These are phyloP conservation scores for Kodamaea hsintzibuensis DNA, from an alignment of 805 yeast species.

Conservation along the genomic window DNA sequence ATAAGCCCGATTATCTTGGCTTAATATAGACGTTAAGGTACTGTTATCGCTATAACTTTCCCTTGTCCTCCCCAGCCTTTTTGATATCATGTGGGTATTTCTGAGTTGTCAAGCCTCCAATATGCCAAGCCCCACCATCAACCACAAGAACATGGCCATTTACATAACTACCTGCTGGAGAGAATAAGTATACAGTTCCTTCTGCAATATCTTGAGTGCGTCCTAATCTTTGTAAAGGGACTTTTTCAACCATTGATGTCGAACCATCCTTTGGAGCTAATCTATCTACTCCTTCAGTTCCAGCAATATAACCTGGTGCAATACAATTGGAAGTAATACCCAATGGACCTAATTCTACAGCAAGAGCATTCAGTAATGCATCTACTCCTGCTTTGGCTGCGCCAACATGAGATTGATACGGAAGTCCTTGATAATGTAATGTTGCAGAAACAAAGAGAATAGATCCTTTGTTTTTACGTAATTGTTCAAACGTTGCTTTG, in stretches of 20 bases:
- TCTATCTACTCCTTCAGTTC: constrained; percentile 26
- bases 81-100: not conserved
- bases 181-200: constrained; percentile 78
- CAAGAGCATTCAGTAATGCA: constrained; percentile 28
- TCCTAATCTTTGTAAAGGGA: constrained; percentile 73
- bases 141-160: constrained; percentile 82
- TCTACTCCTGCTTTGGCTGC: constrained; percentile 33
- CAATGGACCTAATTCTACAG: constrained; percentile 30
- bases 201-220: constrained; percentile 81
- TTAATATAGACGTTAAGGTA: no score
- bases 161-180: constrained; percentile 76
- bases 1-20: no score
- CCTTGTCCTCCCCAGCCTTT: not conserved
- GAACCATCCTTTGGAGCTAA: constrained; percentile 28
- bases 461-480: constrained; percentile 37
- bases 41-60: not conserved
- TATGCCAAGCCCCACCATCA: constrained; percentile 91
- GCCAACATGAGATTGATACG: constrained; percentile 33
- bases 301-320: constrained; percentile 28
- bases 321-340: constrained; percentile 27
- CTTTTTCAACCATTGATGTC: constrained; percentile 41
- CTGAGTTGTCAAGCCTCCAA: constrained; percentile 3
- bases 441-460: constrained; percentile 42
- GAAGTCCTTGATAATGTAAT: constrained; percentile 44
- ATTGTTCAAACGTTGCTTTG: constrained; percentile 39